These are phyloP conservation scores for Fraxinus ornus DNA, from an alignment of 305 asterid species.

Conservation along the genomic window DNA sequence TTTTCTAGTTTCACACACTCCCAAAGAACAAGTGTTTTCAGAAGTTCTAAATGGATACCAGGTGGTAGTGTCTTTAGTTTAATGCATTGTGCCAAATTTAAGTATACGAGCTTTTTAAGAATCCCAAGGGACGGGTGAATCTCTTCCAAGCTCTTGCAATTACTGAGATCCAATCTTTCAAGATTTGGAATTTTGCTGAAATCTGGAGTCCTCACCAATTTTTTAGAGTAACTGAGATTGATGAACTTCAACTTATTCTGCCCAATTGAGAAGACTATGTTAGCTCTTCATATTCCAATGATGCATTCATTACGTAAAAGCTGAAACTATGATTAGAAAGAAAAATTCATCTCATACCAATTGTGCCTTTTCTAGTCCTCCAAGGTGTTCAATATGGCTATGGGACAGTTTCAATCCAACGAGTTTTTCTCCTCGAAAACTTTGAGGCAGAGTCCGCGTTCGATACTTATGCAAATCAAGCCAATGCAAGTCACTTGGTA, in stretches of 20 bases:
- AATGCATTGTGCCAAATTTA: conserved; percentile 22
- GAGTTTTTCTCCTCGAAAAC: conserved; percentile 18
- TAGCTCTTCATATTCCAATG: background rate
- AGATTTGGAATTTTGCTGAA: conserved; percentile 28
- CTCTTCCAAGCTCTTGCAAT: conserved; percentile 23
- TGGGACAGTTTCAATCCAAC: conserved; percentile 14
- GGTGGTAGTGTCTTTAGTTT: conserved; percentile 15
- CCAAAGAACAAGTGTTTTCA: conserved; percentile 12
- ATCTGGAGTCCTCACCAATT: conserved; percentile 18
- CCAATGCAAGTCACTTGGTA: conserved; percentile 25
- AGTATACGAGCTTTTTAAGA: conserved; percentile 17
- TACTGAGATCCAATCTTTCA: conserved; percentile 20
- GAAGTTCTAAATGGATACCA: conserved; percentile 14
- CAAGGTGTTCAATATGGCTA: conserved; percentile 5
- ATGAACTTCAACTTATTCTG: conserved; percentile 21
- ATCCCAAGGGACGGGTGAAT: conserved; percentile 20
- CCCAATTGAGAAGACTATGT: background rate
- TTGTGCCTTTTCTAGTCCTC: background rate
- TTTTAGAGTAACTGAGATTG: conserved; percentile 26
- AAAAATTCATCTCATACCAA: background rate
- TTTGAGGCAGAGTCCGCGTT: conserved; percentile 12
- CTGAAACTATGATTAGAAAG: background rate
- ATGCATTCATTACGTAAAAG: background rate
- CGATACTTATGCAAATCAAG: conserved; percentile 19
- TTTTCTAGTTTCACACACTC: conserved; percentile 13